Conservation (phyloP, 2,329 filamentous ascomycete genomes). For the Cladophialophora yegresii region DNA sequence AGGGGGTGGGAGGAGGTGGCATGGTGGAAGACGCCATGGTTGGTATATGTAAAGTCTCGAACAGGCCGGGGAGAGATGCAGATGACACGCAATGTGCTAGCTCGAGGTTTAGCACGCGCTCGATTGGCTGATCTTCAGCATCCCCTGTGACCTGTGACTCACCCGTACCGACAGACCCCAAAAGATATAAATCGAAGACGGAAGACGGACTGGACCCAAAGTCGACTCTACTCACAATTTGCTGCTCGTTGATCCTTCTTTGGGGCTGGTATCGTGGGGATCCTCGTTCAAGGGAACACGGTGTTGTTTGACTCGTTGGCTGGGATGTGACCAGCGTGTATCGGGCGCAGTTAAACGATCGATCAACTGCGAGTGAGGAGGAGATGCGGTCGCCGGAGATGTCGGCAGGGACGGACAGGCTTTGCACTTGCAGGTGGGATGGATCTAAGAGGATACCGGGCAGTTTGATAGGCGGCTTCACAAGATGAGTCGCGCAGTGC, state of each 20-base stretch:
- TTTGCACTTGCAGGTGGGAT: constrained; percentile 4
- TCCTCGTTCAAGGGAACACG: neutral
- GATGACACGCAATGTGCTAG: constrained; percentile 33
- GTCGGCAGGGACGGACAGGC: constrained; percentile 4
- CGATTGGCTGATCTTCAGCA: constrained; percentile 27
- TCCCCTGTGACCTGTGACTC: constrained; percentile 32
- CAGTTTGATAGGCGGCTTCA: neutral
- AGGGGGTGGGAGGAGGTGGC: constrained; percentile 35
- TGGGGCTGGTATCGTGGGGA: neutral
- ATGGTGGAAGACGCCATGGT: constrained; percentile 32
- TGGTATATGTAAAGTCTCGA: constrained; percentile 30
- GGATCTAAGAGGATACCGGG: constrained; percentile 2
- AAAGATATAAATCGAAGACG: constrained; percentile 26
- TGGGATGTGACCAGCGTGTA: neutral
- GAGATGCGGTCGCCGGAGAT: constrained; percentile 5
- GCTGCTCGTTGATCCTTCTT: constrained; percentile 14
- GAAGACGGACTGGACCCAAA: constrained; percentile 19
- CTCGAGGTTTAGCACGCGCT: constrained; percentile 27
- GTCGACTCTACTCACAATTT: constrained; percentile 31
- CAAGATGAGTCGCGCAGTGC: constrained; percentile 13
- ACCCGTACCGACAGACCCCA: constrained; percentile 23
- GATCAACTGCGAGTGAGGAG: neutral
- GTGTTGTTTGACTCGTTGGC: constrained; percentile 8
- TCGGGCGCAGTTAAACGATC: constrained; percentile 9
- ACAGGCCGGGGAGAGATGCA: constrained; percentile 26